Evolutionary conservation across 805 yeast species (phyloP).

Genomic region (Ogataea trehaloabstinens): DNA sequence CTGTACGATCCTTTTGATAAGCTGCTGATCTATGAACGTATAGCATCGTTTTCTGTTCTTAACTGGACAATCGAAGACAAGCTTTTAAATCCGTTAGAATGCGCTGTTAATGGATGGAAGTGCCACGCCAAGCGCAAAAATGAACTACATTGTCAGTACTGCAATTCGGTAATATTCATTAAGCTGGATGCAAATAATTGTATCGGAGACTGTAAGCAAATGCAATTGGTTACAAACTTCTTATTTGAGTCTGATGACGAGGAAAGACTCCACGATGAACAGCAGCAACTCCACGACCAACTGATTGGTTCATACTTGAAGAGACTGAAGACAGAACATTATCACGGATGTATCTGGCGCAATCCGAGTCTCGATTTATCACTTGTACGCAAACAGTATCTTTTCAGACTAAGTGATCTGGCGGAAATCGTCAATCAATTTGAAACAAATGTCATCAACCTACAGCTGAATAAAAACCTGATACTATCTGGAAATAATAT

Average conservation of each 20-base stretch:
- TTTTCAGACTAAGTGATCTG: conserved; percentile 26
- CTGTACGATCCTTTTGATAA: conserved; percentile 25
- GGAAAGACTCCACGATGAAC: conserved; percentile 20
- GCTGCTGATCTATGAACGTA: conserved; percentile 36
- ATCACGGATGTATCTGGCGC: conserved; percentile 27
- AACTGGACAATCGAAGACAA: conserved; percentile 43
- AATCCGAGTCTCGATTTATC: conserved; percentile 12
- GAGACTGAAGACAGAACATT: conserved; percentile 28
- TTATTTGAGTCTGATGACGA: conserved; percentile 22
- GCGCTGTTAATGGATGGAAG: conserved; percentile 55
- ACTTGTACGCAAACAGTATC: conserved; percentile 24
- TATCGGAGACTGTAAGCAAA: conserved; percentile 8
- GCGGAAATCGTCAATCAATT: conserved; percentile 22
- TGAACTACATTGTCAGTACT: conserved; percentile 32
- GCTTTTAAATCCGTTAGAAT: conserved; percentile 42
- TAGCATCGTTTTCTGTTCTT: conserved; percentile 41
- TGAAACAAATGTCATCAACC: conserved; percentile 11
- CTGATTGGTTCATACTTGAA: conserved; percentile 26
- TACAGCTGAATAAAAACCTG: conserved; percentile 13
- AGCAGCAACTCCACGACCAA: conserved; percentile 15
- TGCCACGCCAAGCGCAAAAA: conserved; percentile 36
- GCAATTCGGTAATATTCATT: conserved; percentile 31
- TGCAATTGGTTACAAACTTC: conserved; percentile 11
- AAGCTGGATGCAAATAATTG: conserved; percentile 21
- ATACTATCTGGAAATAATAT: conserved; percentile 15